A percentile compares a stretch with the other conserved stretches of the same genome.
These are phyloP conservation scores for Kodamaea restingae DNA, from an alignment of 805 yeast genomes.

Conservation along the genomic window DNA sequence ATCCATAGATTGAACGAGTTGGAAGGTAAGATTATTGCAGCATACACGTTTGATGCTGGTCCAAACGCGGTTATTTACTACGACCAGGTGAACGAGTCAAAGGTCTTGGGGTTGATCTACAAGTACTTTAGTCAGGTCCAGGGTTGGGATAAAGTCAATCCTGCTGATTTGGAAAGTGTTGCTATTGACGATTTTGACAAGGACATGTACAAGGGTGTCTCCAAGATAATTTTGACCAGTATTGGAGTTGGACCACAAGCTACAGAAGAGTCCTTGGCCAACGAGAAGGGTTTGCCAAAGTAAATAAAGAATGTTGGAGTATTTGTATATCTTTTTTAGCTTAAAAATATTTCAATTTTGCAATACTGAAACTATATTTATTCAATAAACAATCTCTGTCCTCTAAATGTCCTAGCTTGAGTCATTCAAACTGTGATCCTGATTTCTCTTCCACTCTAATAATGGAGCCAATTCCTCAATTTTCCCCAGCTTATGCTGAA, in stretches of 20 bases:
- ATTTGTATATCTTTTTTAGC: background rate
- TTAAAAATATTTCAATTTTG: background rate
- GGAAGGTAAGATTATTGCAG: conserved; percentile 72
- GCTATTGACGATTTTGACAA: conserved; percentile 41
- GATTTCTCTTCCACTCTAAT: conserved; percentile 44
- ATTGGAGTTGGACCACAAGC: conserved; percentile 87
- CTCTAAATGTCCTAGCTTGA: background rate
- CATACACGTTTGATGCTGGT: conserved; percentile 98
- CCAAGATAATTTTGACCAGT: conserved; percentile 76
- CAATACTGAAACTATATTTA: background rate
- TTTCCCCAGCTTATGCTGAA: conserved; percentile 56
- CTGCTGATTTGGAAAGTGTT: conserved; percentile 14
- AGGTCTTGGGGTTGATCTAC: conserved; percentile 67
- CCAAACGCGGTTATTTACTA: conserved; percentile 97
- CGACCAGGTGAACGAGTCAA: conserved; percentile 66
- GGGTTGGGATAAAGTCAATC: conserved; percentile 60
- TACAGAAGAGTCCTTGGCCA: conserved; percentile 52
- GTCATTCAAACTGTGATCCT: background rate
- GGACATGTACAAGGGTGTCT: conserved; percentile 65
- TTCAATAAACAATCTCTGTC: background rate
- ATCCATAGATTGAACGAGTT: conserved; percentile 71
- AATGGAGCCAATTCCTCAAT: conserved; percentile 57
- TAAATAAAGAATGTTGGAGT: conserved; percentile 1
- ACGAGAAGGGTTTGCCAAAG: conserved; percentile 60
- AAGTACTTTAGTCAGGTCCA: conserved; percentile 52